A percentile compares a stretch with the other conserved stretches of the same genome.
Evolutionary conservation across 345 rosid species (phyloP).

Genomic region (Populus deltoides): DNA sequence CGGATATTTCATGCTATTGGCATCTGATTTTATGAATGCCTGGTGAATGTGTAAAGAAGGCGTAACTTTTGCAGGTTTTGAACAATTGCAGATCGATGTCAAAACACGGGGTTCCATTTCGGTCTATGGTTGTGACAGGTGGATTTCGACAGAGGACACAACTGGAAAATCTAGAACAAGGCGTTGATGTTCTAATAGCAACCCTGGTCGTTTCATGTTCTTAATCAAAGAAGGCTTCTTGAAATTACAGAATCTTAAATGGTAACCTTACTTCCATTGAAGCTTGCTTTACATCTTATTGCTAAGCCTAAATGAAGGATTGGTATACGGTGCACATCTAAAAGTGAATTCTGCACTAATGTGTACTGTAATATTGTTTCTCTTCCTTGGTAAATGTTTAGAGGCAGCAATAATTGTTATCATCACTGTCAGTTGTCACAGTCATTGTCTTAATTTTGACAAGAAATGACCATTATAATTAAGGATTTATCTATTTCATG

Average conservation of each 20-base stretch:
- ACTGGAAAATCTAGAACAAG: constrained; percentile 71
- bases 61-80: constrained; percentile 66
- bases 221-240: constrained; percentile 69
- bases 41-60: constrained; percentile 19
- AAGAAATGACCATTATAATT: not conserved
- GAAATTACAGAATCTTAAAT: constrained; percentile 62
- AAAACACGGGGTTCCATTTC: constrained; percentile 80
- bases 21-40: constrained; percentile 6
- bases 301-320: constrained; percentile 1
- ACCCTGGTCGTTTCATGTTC: constrained; percentile 93
- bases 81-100: constrained; percentile 70
- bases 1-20: not conserved
- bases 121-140: constrained; percentile 87
- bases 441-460: not conserved
- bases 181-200: constrained; percentile 78
- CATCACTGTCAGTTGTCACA: not conserved
- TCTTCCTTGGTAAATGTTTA: not conserved
- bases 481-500: not conserved
- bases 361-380: not conserved
- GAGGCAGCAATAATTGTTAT: not conserved
- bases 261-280: constrained; percentile 39
- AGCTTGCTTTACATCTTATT: constrained; percentile 9
- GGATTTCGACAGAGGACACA: constrained; percentile 91
- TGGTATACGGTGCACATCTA: not conserved
- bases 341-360: constrained; percentile 2